A percentile compares a stretch with the other conserved stretches of the same genome.
These are phyloP conservation scores for Salvia sclarea DNA, from an alignment of 305 asterid species.

Conservation along the genomic window DNA sequence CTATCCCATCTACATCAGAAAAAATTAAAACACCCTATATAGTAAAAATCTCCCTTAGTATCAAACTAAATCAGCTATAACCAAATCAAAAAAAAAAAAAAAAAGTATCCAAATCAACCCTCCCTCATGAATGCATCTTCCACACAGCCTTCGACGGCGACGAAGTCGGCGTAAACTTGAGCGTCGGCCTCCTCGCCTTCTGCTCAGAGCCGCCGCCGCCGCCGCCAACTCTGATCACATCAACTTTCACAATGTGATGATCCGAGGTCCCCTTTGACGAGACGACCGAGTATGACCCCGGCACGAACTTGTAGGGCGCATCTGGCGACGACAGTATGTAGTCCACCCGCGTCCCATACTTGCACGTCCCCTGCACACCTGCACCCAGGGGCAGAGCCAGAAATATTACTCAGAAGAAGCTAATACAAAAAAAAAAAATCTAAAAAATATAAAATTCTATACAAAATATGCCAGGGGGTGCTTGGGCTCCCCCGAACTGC, in stretches of 20 bases:
- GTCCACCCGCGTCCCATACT: conserved; percentile 89
- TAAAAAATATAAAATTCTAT: too few species aligned
- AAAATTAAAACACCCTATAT: too few species aligned
- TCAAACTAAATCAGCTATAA: conserved; percentile 26
- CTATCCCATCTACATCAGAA: background rate
- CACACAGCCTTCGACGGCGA: conserved; percentile 64
- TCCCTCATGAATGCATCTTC: conserved; percentile 50
- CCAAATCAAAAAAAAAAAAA: conserved; percentile 7
- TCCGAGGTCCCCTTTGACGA: conserved; percentile 97
- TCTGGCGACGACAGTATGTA: conserved; percentile 65
- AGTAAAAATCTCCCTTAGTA: conserved; percentile 14
- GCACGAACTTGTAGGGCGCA: conserved; percentile 71
- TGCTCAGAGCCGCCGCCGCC: conserved; percentile 32
- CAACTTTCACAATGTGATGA: conserved; percentile 93
- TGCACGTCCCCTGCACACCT: conserved; percentile 97
- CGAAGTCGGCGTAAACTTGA: conserved; percentile 61
- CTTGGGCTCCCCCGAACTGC: too few species aligned
- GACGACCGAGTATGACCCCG: conserved; percentile 83
- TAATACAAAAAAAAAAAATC: too few species aligned
- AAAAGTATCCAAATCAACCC: background rate
- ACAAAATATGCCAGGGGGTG: too few species aligned
- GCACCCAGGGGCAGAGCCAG: too few species aligned
- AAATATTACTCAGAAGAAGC: too few species aligned
- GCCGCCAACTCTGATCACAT: conserved; percentile 52
- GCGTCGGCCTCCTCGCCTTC: conserved; percentile 44